Evolutionary conservation across 495 filamentous ascomycete species (phyloP).

Genomic region (Monascus purpureus): DNA sequence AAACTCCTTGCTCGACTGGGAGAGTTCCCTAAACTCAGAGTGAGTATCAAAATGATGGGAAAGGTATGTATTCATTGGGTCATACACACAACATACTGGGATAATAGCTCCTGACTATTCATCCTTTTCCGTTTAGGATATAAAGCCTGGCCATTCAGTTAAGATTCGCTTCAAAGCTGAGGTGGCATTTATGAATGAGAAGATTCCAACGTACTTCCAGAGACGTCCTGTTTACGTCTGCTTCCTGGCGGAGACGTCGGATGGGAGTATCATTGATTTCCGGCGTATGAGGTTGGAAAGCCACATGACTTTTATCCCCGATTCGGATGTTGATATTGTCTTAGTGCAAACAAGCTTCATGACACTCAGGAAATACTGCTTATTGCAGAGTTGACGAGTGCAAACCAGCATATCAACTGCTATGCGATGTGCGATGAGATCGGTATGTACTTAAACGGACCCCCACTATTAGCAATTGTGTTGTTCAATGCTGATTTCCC

Average conservation of each 20-base stretch:
- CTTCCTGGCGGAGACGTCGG: conserved; percentile 61
- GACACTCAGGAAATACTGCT: conserved; percentile 50
- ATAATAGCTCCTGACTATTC: no score
- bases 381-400: conserved; percentile 37
- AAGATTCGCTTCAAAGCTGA: conserved; percentile 50
- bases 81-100: no score
- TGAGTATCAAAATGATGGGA: conserved; percentile 38
- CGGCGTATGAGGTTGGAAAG: conserved; percentile 47
- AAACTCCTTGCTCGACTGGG: conserved; percentile 49
- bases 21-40: conserved; percentile 60
- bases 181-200: conserved; percentile 60
- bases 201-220: conserved; percentile 44
- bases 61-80: conserved; percentile 34
- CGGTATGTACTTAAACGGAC: conserved; percentile 24
- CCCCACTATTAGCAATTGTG: conserved; percentile 3
- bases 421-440: conserved; percentile 82
- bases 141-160: conserved; percentile 29
- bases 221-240: conserved; percentile 50
- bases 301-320: neutral
- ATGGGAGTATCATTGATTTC: conserved; percentile 64
- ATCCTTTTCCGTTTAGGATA: conserved; percentile 22
- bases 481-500: conserved; percentile 1
- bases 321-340: conserved; percentile 8
- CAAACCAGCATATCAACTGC: conserved; percentile 49
- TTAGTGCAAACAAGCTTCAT: conserved; percentile 51